These are phyloP conservation scores for Houttuynia cordata DNA, from an alignment of 164 flowering plant species.

Conservation along the genomic window DNA sequence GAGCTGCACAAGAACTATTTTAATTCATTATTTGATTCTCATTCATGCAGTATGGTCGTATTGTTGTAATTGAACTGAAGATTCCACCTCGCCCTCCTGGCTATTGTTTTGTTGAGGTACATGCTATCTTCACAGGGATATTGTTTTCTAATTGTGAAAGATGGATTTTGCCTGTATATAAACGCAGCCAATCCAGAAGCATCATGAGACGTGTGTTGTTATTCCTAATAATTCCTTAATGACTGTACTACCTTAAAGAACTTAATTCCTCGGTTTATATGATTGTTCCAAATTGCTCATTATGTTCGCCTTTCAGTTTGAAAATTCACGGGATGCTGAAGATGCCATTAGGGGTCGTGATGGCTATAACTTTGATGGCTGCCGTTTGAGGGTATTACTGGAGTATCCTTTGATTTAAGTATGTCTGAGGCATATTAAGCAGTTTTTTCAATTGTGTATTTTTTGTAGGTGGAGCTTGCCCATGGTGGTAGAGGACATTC, in stretches of 20 bases:
- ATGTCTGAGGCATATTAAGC: too few relatives aligned
- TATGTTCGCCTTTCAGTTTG: constrained; percentile 43
- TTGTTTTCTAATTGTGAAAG: too few relatives aligned
- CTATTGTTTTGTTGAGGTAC: constrained; percentile 93
- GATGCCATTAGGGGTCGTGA: constrained; percentile 98
- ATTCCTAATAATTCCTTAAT: too few relatives aligned
- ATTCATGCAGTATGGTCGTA: constrained; percentile 73
- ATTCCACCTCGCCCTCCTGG: constrained; percentile 95
- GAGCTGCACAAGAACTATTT: too few relatives aligned
- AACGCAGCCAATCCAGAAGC: too few relatives aligned
- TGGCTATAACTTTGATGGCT: constrained; percentile 90
- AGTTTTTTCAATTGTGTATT: constrained; percentile 3
- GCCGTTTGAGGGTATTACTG: constrained; percentile 64
- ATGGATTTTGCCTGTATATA: too few relatives aligned
- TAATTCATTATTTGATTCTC: not conserved
- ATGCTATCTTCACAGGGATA: too few relatives aligned
- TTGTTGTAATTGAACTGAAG: constrained; percentile 87
- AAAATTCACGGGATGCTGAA: constrained; percentile 84
- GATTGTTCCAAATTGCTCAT: not conserved
- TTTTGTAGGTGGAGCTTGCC: constrained; percentile 88
- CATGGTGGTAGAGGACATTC: constrained; percentile 93
- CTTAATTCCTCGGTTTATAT: not conserved
- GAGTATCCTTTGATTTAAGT: not conserved
- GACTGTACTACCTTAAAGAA: too few relatives aligned
- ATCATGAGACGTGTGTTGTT: too few relatives aligned